These are phyloP conservation scores for Alternaria brassicicola DNA, from an alignment of 2,329 filamentous ascomycete genomes.

Conservation along the genomic window DNA sequence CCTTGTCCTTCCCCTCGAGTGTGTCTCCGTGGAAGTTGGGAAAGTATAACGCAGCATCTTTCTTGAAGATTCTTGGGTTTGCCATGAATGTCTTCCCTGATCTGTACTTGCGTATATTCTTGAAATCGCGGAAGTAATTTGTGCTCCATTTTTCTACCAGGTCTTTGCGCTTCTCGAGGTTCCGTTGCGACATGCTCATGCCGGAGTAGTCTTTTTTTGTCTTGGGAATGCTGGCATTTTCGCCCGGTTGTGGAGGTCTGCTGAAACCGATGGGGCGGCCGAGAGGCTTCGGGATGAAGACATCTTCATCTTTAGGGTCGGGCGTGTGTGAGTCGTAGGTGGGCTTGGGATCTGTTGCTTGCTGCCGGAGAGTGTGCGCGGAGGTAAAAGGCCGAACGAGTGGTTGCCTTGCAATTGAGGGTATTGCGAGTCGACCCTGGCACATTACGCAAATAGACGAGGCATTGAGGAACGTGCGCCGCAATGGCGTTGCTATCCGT, in stretches of 20 bases:
- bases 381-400: conserved; percentile 34
- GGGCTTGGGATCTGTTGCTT: conserved; percentile 19
- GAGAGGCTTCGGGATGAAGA: conserved; percentile 60
- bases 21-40: conserved; percentile 88
- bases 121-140: conserved; percentile 96
- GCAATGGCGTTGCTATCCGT: conserved; percentile 30
- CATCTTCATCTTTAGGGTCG: conserved; percentile 34
- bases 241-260: conserved; percentile 72
- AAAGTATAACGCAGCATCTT: conserved; percentile 85
- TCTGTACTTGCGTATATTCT: conserved; percentile 74
- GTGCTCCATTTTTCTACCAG: conserved; percentile 78
- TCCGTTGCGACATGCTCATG: conserved; percentile 51
- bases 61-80: conserved; percentile 82
- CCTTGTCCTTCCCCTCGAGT: conserved; percentile 57
- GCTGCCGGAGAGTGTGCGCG: conserved; percentile 27
- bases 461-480: conserved; percentile 18
- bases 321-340: conserved; percentile 8
- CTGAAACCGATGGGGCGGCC: conserved; percentile 81
- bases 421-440: conserved; percentile 16
- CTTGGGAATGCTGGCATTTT: conserved; percentile 80
- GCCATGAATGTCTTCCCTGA: conserved; percentile 92
- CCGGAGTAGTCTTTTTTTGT: conserved; percentile 40
- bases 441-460: conserved; percentile 26
- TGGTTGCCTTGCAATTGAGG: conserved; percentile 17
- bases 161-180: conserved; percentile 75